A percentile compares a stretch with the other conserved stretches of the same genome.
Conservation (phyloP, 371 early-diverging fungal genomes). For the Mortierella sp. region DNA sequence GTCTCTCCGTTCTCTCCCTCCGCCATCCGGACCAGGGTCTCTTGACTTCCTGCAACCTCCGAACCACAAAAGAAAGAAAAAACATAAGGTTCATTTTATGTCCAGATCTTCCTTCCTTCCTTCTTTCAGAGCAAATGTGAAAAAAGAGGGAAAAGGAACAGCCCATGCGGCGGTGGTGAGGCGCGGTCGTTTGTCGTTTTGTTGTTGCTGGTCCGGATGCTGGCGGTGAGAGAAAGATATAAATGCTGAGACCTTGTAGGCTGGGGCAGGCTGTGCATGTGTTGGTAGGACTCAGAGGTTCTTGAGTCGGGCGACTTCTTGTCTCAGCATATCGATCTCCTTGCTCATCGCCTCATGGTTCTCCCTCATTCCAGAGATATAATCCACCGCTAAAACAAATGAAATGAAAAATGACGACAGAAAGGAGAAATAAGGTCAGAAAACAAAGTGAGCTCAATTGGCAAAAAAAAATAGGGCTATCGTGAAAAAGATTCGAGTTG, state of each 20-base stretch:
- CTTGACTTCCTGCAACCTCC: background rate
- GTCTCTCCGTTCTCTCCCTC: no score
- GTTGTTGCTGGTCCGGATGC: background rate
- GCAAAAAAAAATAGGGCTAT: background rate
- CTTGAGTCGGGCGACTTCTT: conserved; percentile 37
- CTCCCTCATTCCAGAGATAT: conserved; percentile 40
- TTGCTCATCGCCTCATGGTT: conserved; percentile 50
- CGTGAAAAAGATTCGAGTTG: background rate
- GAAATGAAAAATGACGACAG: background rate
- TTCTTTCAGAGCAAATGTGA: background rate
- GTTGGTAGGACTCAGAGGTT: conserved; percentile 19
- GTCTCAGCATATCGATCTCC: conserved; percentile 50
- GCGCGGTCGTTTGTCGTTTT: background rate
- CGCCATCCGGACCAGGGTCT: background rate
- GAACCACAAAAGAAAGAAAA: background rate
- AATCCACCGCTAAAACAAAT: conserved; percentile 41
- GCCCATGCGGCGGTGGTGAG: background rate
- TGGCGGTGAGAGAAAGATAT: background rate
- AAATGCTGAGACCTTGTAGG: background rate
- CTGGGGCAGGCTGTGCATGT: background rate
- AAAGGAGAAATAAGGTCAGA: background rate
- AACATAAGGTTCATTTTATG: conserved; percentile 2
- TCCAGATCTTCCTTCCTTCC: background rate
- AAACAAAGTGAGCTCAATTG: background rate
- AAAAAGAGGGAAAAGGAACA: background rate